A percentile compares a stretch with the other conserved stretches of the same genome.
Conservation (phyloP, 169 alveolate genomes). For the Miamiensis avidus region DNA sequence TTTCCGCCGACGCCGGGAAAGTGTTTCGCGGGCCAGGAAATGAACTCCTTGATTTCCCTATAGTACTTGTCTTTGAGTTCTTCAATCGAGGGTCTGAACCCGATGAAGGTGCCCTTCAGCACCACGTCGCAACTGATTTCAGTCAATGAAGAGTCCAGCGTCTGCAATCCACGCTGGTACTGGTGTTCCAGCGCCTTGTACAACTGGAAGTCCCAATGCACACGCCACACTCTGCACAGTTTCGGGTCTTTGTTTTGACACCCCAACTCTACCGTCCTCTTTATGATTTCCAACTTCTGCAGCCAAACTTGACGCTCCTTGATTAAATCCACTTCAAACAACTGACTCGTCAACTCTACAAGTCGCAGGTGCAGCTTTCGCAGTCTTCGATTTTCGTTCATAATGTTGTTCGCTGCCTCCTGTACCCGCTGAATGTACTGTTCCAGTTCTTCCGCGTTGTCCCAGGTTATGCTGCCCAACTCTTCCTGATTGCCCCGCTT, state of each 20-base stretch:
- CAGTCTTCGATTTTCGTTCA: slow-evolving; percentile 83
- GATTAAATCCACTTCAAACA: slow-evolving; percentile 84
- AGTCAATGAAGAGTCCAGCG: slow-evolving; percentile 17
- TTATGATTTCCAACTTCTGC: slow-evolving; percentile 79
- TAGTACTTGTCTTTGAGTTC: slow-evolving; percentile 84
- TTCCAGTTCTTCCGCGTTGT: slow-evolving; percentile 84
- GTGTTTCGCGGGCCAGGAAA: slow-evolving; percentile 73
- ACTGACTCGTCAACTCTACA: slow-evolving; percentile 69
- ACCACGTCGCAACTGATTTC: slow-evolving; percentile 75
- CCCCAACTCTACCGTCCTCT: slow-evolving; percentile 71
- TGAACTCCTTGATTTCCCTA: slow-evolving; percentile 85
- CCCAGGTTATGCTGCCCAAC: slow-evolving; percentile 75
- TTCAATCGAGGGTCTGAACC: slow-evolving; percentile 91
- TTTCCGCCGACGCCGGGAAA: slow-evolving; percentile 88
- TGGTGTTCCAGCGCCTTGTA: slow-evolving; percentile 89
- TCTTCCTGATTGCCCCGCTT: neutral
- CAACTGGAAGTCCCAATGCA: slow-evolving; percentile 87
- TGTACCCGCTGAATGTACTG: slow-evolving; percentile 78
- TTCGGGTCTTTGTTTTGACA: slow-evolving; percentile 48
- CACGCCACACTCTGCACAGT: slow-evolving; percentile 80
- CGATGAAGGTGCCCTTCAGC: slow-evolving; percentile 53
- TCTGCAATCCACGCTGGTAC: slow-evolving; percentile 85
- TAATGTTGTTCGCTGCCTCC: slow-evolving; percentile 60
- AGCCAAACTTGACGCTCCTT: slow-evolving; percentile 87
- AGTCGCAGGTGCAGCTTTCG: slow-evolving; percentile 84